Evolutionary conservation across 192 early-diverging fungal species (phyloP).

Genomic region (Chytriomyces hyalinus): DNA sequence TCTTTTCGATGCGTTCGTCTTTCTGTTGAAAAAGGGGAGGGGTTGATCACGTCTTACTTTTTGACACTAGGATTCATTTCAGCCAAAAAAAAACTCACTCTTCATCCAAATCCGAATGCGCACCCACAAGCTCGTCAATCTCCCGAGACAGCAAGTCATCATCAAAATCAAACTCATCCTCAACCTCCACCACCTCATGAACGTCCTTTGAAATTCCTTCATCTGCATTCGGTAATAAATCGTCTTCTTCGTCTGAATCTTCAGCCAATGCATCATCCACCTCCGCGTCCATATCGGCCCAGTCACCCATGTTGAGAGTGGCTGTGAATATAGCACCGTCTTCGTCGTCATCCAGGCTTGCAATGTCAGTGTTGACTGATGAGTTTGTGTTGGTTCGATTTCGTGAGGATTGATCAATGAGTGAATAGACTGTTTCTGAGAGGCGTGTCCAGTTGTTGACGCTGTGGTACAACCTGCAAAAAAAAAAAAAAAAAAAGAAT

Average conservation of each 20-base stretch:
- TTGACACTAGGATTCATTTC: too few species aligned
- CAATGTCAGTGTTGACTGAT: not conserved
- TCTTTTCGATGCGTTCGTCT: too few species aligned
- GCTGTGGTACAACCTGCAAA: conserved; percentile 69
- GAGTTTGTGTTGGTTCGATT: not conserved
- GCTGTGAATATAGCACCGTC: conserved; percentile 4
- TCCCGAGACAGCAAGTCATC: not conserved
- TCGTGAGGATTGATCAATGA: conserved; percentile 10
- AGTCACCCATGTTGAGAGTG: conserved; percentile 34
- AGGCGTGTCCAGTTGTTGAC: conserved; percentile 72
- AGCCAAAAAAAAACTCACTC: too few species aligned
- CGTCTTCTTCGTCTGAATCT: conserved; percentile 45
- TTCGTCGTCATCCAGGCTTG: conserved; percentile 8
- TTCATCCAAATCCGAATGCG: too few species aligned
- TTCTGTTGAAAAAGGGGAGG: too few species aligned
- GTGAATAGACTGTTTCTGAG: conserved; percentile 70
- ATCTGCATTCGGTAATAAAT: not conserved
- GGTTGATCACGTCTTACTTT: conserved; percentile 13
- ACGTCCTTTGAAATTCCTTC: not conserved
- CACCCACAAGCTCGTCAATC: not conserved
- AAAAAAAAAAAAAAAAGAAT: not conserved
- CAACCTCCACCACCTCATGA: not conserved
- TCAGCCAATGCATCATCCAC: conserved; percentile 17
- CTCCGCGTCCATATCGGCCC: conserved; percentile 34
- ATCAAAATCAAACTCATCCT: not conserved